Percentiles rank a stretch among this genome's conserved stretches.
These are phyloP conservation scores for Fusarium duplospermum DNA, from an alignment of 2,329 filamentous ascomycete species.

Conservation along the genomic window DNA sequence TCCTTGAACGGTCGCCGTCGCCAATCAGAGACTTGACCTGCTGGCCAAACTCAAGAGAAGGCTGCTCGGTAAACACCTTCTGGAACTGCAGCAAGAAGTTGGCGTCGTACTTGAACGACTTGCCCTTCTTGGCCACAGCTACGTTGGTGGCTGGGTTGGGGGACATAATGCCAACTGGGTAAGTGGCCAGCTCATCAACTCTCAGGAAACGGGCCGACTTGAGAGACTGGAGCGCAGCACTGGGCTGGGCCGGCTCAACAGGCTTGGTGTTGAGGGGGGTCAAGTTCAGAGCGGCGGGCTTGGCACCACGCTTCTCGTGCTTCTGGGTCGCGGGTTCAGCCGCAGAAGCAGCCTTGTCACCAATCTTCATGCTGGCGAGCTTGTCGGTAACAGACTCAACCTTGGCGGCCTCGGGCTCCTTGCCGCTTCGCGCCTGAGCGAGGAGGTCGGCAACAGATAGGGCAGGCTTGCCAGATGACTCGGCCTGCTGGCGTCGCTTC, in stretches of 20 bases:
- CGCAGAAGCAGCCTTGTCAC: slow-evolving; percentile 56
- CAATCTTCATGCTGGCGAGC: slow-evolving; percentile 63
- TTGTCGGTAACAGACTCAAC: slow-evolving; percentile 59
- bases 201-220: slow-evolving; percentile 91
- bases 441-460: slow-evolving; percentile 65
- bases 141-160: slow-evolving; percentile 92
- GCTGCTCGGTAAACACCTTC: slow-evolving; percentile 95
- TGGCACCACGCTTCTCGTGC: slow-evolving; percentile 72
- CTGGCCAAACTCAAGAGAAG: slow-evolving; percentile 90
- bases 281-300: slow-evolving; percentile 90
- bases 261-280: slow-evolving; percentile 83
- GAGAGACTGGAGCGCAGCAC: slow-evolving; percentile 90
- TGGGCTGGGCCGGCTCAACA: slow-evolving; percentile 91
- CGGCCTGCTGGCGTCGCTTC: slow-evolving; percentile 62
- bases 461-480: slow-evolving; percentile 59
- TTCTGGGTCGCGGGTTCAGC: slow-evolving; percentile 62
- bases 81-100: slow-evolving; percentile 97
- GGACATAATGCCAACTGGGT: slow-evolving; percentile 85
- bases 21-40: slow-evolving; percentile 90
- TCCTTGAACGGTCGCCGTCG: slow-evolving; percentile 69
- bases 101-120: slow-evolving; percentile 93
- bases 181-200: slow-evolving; percentile 81
- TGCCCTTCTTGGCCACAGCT: slow-evolving; percentile 81
- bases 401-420: slow-evolving; percentile 54
- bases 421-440: slow-evolving; percentile 52